Evolutionary conservation across 495 filamentous ascomycete genomes (phyloP).

Genomic region (Entonaema liquescens): DNA sequence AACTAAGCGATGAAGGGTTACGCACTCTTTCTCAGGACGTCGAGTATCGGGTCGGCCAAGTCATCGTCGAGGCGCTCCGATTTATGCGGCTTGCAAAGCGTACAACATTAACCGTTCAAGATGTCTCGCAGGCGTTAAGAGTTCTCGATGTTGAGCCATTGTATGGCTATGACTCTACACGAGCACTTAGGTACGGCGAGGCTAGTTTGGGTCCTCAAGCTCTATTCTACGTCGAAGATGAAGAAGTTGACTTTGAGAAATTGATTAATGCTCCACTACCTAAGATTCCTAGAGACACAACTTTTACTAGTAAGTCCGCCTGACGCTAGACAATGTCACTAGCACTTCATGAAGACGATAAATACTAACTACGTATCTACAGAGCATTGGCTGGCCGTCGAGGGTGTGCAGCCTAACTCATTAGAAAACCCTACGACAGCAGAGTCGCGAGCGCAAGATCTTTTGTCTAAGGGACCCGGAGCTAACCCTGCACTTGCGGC

Average conservation of each 20-base stretch:
- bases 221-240: conserved; percentile 96
- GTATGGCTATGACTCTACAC: conserved; percentile 91
- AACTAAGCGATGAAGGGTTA: conserved; percentile 80
- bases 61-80: conserved; percentile 90
- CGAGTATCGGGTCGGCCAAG: conserved; percentile 90
- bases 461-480: conserved; percentile 87
- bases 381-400: conserved; percentile 96
- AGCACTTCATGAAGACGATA: not conserved
- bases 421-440: conserved; percentile 91
- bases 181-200: conserved; percentile 89
- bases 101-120: conserved; percentile 82
- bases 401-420: conserved; percentile 95
- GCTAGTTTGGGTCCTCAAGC: conserved; percentile 93
- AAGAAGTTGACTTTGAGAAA: conserved; percentile 98
- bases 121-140: conserved; percentile 81
- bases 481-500: conserved; percentile 83
- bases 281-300: conserved; percentile 92
- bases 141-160: conserved; percentile 92
- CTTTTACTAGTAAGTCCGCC: conserved; percentile 76
- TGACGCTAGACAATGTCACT: not conserved
- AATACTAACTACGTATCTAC: conserved; percentile 28
- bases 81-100: conserved; percentile 91
- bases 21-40: conserved; percentile 90
- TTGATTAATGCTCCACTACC: conserved; percentile 95
- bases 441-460: conserved; percentile 79